Evolutionary conservation across 2,329 filamentous ascomycete genomes (phyloP).

Genomic region (Cladobotryum mycophilum): DNA sequence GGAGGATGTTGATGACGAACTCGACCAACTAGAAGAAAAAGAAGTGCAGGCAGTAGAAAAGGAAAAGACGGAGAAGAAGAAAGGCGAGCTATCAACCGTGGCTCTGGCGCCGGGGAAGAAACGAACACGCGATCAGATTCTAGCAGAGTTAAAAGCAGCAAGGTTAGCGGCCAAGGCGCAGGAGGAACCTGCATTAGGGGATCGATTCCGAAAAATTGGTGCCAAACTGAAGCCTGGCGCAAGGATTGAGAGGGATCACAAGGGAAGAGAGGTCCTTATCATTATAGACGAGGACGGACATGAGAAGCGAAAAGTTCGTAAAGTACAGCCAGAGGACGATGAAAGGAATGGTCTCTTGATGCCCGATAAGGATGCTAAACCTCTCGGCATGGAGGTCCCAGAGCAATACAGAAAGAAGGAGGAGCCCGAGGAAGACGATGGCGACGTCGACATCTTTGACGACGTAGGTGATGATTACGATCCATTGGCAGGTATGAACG

Average conservation of each 20-base stretch:
- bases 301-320: slow-evolving; percentile 59
- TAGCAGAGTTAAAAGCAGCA: slow-evolving; percentile 60
- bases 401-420: slow-evolving; percentile 48
- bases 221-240: slow-evolving; percentile 46
- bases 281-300: slow-evolving; percentile 61
- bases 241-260: slow-evolving; percentile 55
- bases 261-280: slow-evolving; percentile 57
- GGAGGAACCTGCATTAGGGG: slow-evolving; percentile 46
- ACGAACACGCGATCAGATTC: slow-evolving; percentile 58
- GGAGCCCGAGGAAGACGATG: slow-evolving; percentile 43
- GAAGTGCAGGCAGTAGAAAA: slow-evolving; percentile 49
- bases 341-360: slow-evolving; percentile 39
- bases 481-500: slow-evolving; percentile 54
- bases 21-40: slow-evolving; percentile 51
- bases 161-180: slow-evolving; percentile 53
- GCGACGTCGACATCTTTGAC: slow-evolving; percentile 60
- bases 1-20: slow-evolving; percentile 56
- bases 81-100: slow-evolving; percentile 53
- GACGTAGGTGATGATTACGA: slow-evolving; percentile 62
- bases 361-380: slow-evolving; percentile 50
- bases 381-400: slow-evolving; percentile 61
- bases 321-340: slow-evolving; percentile 36
- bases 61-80: slow-evolving; percentile 49
- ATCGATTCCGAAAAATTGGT: slow-evolving; percentile 61
- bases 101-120: slow-evolving; percentile 51